Evolutionary conservation across 306 rosid species (phyloP).

Genomic region (Pueraria montana): DNA sequence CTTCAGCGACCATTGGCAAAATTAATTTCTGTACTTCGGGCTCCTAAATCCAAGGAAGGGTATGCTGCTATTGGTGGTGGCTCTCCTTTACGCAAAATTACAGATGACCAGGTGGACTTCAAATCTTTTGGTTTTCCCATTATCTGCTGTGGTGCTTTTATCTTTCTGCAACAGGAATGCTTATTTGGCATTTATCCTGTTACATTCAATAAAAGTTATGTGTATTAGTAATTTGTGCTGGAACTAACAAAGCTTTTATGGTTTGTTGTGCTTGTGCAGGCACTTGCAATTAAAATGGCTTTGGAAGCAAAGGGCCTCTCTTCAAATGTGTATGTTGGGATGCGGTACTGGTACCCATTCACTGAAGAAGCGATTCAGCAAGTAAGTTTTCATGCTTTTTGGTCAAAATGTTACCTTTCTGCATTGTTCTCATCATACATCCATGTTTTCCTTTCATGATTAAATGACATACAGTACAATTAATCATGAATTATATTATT

Average conservation of each 20-base stretch:
- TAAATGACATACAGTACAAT: slow-evolving; percentile 24
- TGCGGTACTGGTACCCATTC: slow-evolving; percentile 99
- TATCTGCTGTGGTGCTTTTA: slow-evolving; percentile 3
- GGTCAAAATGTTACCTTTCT: slow-evolving; percentile 18
- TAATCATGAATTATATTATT: slow-evolving; percentile 22
- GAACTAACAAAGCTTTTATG: slow-evolving; percentile 27
- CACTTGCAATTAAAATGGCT: slow-evolving; percentile 83
- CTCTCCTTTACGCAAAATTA: slow-evolving; percentile 95
- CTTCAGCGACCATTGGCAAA: slow-evolving; percentile 91
- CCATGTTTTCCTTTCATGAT: slow-evolving; percentile 10
- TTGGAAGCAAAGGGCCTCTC: slow-evolving; percentile 82
- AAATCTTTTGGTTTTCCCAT: slow-evolving; percentile 8
- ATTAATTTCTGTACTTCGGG: slow-evolving; percentile 85
- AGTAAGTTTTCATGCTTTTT: slow-evolving; percentile 59
- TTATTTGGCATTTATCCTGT: neutral
- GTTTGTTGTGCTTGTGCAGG: slow-evolving; percentile 62
- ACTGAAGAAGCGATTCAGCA: slow-evolving; percentile 97
- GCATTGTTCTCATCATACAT: slow-evolving; percentile 14
- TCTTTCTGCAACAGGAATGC: slow-evolving; percentile 32
- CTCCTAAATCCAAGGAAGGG: slow-evolving; percentile 98
- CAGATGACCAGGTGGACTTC: slow-evolving; percentile 86
- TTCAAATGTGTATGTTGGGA: slow-evolving; percentile 87
- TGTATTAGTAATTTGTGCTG: slow-evolving; percentile 28
- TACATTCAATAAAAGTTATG: neutral
- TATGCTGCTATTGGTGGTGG: slow-evolving; percentile 99